Conservation (phyloP, 1,139 yeast genomes). For the Saccharomyces hybrid region DNA sequence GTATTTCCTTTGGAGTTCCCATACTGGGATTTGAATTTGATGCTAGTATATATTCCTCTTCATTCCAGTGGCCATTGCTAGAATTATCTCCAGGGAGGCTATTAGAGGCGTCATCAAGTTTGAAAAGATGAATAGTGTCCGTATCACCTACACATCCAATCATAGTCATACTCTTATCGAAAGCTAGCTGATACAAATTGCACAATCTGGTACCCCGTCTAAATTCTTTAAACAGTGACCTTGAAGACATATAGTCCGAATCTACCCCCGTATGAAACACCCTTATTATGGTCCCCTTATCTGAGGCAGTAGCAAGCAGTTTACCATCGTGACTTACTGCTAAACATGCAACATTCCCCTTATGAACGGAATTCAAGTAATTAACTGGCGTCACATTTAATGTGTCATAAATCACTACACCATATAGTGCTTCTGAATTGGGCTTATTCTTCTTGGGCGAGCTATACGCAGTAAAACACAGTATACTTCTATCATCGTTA, state of each 20-base stretch:
- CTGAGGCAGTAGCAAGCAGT: constrained; percentile 59
- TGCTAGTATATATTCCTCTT: constrained; percentile 8
- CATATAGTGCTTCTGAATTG: constrained; percentile 17
- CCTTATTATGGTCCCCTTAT: constrained; percentile 65
- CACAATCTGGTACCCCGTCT: constrained; percentile 65
- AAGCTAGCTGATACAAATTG: constrained; percentile 46
- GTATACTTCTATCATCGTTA: constrained; percentile 27
- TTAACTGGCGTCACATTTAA: constrained; percentile 48
- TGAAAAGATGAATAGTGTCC: constrained; percentile 63
- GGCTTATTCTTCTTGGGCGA: constrained; percentile 15
- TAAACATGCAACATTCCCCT: constrained; percentile 24
- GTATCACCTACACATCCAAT: constrained; percentile 64
- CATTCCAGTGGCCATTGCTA: constrained; percentile 6
- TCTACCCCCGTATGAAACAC: constrained; percentile 38
- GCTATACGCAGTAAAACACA: constrained; percentile 26
- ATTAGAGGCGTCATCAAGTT: constrained; percentile 29
- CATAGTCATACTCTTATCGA: constrained; percentile 44
- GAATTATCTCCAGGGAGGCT: constrained; percentile 1
- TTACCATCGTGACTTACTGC: constrained; percentile 43
- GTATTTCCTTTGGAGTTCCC: not conserved
- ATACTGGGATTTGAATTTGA: not conserved
- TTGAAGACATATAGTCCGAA: constrained; percentile 14
- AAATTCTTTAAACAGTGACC: constrained; percentile 42
- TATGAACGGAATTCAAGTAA: constrained; percentile 38
- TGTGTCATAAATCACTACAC: constrained; percentile 49